Evolutionary conservation across 805 yeast genomes (phyloP).

Genomic region (Ogataea trehaloabstinens): DNA sequence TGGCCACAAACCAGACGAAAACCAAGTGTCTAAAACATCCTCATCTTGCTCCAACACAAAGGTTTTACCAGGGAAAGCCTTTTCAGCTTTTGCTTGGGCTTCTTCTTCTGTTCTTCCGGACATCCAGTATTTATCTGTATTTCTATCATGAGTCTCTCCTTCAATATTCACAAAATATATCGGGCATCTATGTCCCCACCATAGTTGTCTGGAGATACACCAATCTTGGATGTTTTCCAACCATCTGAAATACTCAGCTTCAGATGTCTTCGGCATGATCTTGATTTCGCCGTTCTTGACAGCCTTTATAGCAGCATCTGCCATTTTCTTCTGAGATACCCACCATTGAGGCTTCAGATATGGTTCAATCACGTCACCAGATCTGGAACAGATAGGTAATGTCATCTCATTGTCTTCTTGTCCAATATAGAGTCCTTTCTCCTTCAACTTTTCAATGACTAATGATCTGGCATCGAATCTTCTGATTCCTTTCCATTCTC

Average conservation of each 20-base stretch:
- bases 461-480: conserved; percentile 89
- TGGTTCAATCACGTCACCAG: conserved; percentile 97
- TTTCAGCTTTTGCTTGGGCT: conserved; percentile 77
- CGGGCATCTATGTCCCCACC: conserved; percentile 99
- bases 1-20: conserved; percentile 98
- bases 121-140: conserved; percentile 79
- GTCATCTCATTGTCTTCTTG: conserved; percentile 96
- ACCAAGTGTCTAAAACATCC: conserved; percentile 98
- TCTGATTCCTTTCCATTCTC: conserved; percentile 87
- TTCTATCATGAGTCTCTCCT: conserved; percentile 62
- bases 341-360: conserved; percentile 99
- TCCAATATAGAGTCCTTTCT: conserved; percentile 70
- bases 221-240: conserved; percentile 95
- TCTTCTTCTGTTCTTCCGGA: conserved; percentile 83
- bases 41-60: conserved; percentile 91
- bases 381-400: conserved; percentile 90
- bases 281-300: conserved; percentile 78
- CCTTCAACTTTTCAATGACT: conserved; percentile 79
- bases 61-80: conserved; percentile 65
- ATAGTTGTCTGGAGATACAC: conserved; percentile 92
- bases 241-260: conserved; percentile 94
- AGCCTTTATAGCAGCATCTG: conserved; percentile 79
- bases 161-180: conserved; percentile 84
- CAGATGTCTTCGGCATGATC: conserved; percentile 85
- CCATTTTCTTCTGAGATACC: conserved; percentile 91